Percentiles rank a stretch among this genome's conserved stretches.
Evolutionary conservation across 1,284 basidiomycete species (phyloP).

Genomic region (Wolfiporia cocos): DNA sequence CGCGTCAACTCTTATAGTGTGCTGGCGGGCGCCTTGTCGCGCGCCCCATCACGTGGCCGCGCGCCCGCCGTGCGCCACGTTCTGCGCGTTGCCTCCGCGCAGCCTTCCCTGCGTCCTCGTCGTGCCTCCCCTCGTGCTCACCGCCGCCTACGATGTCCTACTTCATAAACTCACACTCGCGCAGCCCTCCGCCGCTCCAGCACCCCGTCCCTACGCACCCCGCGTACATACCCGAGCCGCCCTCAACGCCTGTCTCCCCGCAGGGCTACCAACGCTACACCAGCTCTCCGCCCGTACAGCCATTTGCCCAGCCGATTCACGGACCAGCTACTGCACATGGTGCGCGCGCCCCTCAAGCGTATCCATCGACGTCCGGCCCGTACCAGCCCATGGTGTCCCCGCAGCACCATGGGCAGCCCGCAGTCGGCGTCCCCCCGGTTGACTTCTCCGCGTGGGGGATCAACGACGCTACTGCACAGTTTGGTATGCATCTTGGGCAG

Average conservation of each 20-base stretch:
- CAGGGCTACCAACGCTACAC: slow-evolving; percentile 73
- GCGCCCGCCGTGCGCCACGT: neutral
- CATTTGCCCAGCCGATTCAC: slow-evolving; percentile 32
- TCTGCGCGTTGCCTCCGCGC: neutral
- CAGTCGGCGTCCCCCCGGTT: slow-evolving; percentile 21
- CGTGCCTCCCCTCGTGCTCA: neutral
- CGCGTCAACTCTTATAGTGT: too few relatives aligned
- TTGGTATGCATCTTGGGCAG: slow-evolving; percentile 94
- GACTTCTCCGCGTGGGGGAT: slow-evolving; percentile 77
- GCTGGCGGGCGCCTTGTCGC: too few relatives aligned
- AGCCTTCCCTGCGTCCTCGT: slow-evolving; percentile 3
- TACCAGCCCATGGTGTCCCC: slow-evolving; percentile 24
- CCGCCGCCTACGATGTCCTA: slow-evolving; percentile 30
- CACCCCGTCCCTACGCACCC: slow-evolving; percentile 90
- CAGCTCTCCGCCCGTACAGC: slow-evolving; percentile 42
- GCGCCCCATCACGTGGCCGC: slow-evolving; percentile 12
- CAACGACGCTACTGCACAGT: slow-evolving; percentile 91
- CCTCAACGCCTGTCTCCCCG: slow-evolving; percentile 71
- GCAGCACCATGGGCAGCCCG: slow-evolving; percentile 23
- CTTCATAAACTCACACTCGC: slow-evolving; percentile 41
- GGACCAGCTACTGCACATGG: too few relatives aligned
- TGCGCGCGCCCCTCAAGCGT: slow-evolving; percentile 24
- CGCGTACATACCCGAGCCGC: slow-evolving; percentile 85
- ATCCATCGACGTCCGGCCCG: slow-evolving; percentile 18
- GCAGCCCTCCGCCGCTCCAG: slow-evolving; percentile 77